phyloP scores from a whole-genome alignment of 306 rosid genomes.

The Prunus mume region DNA sequence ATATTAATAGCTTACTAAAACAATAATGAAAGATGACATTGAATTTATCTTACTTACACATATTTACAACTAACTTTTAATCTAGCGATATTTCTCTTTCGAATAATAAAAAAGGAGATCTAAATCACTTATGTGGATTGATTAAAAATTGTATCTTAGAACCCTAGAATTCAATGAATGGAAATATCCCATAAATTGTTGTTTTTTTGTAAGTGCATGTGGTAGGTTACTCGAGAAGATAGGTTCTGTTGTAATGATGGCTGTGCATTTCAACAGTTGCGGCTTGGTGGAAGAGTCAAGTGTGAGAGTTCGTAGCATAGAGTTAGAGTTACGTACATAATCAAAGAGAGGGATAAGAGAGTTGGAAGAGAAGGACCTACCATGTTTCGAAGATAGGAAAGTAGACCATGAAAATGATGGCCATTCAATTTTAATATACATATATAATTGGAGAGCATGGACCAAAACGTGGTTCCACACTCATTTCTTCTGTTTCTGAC shows the following conservation, averaged over 20 bases:
- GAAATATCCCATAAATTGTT: no score
- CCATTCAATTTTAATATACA: neutral
- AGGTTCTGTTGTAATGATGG: neutral
- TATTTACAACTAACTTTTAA: no score
- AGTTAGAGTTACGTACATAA: neutral
- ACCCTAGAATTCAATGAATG: no score
- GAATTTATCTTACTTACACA: no score
- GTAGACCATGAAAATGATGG: slow-evolving; percentile 10
- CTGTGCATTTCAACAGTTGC: slow-evolving; percentile 7
- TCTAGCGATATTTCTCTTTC: no score
- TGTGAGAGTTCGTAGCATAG: neutral
- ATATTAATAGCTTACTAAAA: no score
- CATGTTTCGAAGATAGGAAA: slow-evolving; percentile 11
- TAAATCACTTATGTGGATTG: no score
- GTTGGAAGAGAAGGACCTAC: slow-evolving; percentile 9
- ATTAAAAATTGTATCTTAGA: no score
- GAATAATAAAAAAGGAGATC: no score
- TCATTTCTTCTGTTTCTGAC: neutral
- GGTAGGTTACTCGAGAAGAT: no score
- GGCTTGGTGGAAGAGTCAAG: neutral
- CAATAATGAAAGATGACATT: no score
- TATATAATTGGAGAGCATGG: neutral
- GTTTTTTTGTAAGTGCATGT: neutral
- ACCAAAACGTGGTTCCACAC: slow-evolving; percentile 5
- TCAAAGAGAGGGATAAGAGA: neutral